These are phyloP conservation scores for Phytopythium oedochilum DNA, from an alignment of 352 stramenopile species.

Conservation along the genomic window DNA sequence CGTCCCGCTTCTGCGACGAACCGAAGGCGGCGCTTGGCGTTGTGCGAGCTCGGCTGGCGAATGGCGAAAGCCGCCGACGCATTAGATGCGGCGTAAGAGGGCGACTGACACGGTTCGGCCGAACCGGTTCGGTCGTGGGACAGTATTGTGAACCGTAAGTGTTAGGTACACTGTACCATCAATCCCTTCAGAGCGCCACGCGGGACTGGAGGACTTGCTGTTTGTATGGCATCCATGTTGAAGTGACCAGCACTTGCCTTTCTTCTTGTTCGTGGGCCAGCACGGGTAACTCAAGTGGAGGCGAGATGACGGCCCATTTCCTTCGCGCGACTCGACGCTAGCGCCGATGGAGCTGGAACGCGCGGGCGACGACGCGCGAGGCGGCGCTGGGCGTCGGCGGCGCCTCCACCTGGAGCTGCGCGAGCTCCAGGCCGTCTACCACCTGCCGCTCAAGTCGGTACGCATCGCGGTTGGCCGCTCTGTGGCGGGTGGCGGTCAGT, in stretches of 20 bases:
- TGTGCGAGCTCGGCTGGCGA: background rate
- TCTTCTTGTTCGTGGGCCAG: slow-evolving; percentile 2
- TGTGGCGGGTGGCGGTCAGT: background rate
- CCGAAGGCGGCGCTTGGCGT: too few relatives aligned
- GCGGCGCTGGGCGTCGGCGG: slow-evolving; percentile 8
- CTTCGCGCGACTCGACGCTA: background rate
- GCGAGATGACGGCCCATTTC: background rate
- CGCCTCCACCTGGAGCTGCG: slow-evolving; percentile 54
- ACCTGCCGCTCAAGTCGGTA: slow-evolving; percentile 69
- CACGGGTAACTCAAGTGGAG: too few relatives aligned
- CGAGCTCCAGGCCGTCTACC: slow-evolving; percentile 59
- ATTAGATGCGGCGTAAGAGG: background rate
- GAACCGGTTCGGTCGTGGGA: background rate
- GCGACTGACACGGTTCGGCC: background rate
- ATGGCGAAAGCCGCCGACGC: background rate
- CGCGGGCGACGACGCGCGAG: background rate
- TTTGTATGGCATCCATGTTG: background rate
- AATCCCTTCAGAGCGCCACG: too few relatives aligned
- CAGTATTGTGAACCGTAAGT: background rate
- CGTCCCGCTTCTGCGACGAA: too few relatives aligned
- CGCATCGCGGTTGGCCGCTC: slow-evolving; percentile 1
- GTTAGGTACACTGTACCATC: background rate
- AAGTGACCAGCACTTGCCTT: background rate
- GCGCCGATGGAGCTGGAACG: background rate
- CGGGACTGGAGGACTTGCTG: background rate